A percentile compares a stretch with the other conserved stretches of the same genome.
Conservation (phyloP, 176 grass and related monocot genomes). For the Oryza meridionalis region DNA sequence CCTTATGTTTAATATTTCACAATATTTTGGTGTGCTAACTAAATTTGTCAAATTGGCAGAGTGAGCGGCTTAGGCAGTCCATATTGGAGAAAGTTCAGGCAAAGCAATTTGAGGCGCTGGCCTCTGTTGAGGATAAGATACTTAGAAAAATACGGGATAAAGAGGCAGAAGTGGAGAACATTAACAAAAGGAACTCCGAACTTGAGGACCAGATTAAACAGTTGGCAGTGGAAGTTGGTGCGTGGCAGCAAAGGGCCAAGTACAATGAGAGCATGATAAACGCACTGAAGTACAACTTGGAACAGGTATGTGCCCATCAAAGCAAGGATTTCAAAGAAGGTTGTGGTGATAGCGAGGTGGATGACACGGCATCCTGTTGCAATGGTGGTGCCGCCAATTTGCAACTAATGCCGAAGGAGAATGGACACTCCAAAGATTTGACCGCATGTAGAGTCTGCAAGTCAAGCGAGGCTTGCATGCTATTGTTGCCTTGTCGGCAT, state of each 20-base stretch:
- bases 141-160: conserved; percentile 85
- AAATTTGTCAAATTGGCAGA: conserved; percentile 54
- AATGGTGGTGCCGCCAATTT: conserved; percentile 63
- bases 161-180: conserved; percentile 78
- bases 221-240: conserved; percentile 75
- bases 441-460: conserved; percentile 82
- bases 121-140: conserved; percentile 90
- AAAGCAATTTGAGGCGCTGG: conserved; percentile 88
- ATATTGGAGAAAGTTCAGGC: conserved; percentile 96
- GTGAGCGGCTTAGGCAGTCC: conserved; percentile 84
- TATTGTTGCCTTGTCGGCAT: conserved; percentile 93
- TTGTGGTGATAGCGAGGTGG: conserved; percentile 96
- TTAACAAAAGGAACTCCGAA: conserved; percentile 86
- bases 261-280: conserved; percentile 97
- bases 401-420: conserved; percentile 68
- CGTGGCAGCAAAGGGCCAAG: conserved; percentile 97
- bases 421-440: conserved; percentile 58
- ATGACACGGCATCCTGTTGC: conserved; percentile 91
- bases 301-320: conserved; percentile 90
- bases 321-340: conserved; percentile 95
- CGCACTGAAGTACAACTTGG: conserved; percentile 92
- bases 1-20: not conserved
- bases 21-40: conserved; percentile 26
- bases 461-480: conserved; percentile 84
- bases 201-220: conserved; percentile 96